phyloP scores from a whole-genome alignment of 306 rosid genomes.

The Dalbergia cultrata region DNA sequence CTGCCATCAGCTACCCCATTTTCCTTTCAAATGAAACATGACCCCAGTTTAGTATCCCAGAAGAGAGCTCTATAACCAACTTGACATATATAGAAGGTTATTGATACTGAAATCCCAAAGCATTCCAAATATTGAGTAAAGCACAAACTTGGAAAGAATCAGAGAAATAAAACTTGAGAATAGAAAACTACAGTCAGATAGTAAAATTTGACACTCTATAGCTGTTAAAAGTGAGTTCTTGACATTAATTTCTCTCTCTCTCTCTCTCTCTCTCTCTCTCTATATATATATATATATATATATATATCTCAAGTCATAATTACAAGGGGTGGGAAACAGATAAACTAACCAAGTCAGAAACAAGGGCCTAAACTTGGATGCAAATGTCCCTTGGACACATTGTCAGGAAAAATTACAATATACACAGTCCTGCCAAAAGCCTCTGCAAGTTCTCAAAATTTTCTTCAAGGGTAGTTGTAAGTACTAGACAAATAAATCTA shows the following conservation, averaged over 20 bases:
- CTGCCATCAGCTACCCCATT: too few relatives aligned
- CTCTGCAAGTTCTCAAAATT: conserved; percentile 76
- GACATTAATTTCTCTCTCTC: too few relatives aligned
- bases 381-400: conserved; percentile 84
- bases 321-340: conserved; percentile 78
- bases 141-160: conserved; percentile 16
- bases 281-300: too few relatives aligned
- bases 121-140: conserved; percentile 3
- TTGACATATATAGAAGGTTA: conserved; percentile 1
- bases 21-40: too few relatives aligned
- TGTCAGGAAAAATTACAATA: conserved; percentile 96
- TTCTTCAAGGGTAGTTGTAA: conserved; percentile 63
- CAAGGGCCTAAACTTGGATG: conserved; percentile 86
- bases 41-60: not conserved
- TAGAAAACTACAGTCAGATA: too few relatives aligned
- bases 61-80: not conserved
- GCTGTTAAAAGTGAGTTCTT: too few relatives aligned
- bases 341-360: conserved; percentile 98
- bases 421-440: conserved; percentile 94
- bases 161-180: too few relatives aligned
- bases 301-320: conserved; percentile 41
- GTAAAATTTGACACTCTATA: too few relatives aligned
- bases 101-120: not conserved
- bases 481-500: conserved; percentile 60
- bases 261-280: too few relatives aligned